phyloP scores from a whole-genome alignment of 768 basidiomycete genomes.

The Rickenella mellea region DNA sequence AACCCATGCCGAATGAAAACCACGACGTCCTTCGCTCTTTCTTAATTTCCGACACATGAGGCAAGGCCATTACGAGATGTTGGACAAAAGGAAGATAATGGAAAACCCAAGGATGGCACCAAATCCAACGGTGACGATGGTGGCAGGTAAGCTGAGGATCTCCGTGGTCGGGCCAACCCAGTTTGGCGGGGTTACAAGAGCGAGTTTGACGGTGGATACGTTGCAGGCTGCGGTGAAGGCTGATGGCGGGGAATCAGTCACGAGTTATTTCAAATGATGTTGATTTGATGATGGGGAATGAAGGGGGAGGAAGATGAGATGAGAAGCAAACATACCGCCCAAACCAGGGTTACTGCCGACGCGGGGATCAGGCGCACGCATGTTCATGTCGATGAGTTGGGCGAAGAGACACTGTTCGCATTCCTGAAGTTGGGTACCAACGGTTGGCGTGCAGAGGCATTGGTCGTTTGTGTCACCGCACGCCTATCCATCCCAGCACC shows the following conservation, averaged over 20 bases:
- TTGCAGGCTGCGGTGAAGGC: conserved; percentile 52
- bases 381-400: conserved; percentile 40
- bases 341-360: conserved; percentile 56
- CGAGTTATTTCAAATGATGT: background rate
- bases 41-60: too few species aligned
- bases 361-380: conserved; percentile 36
- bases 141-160: conserved; percentile 33
- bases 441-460: conserved; percentile 45
- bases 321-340: conserved; percentile 30
- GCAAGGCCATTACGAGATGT: too few species aligned
- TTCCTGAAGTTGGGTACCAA: conserved; percentile 30
- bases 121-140: conserved; percentile 33
- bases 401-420: conserved; percentile 67
- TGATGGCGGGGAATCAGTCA: conserved; percentile 17
- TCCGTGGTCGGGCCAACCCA: conserved; percentile 57
- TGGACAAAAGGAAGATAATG: conserved; percentile 43
- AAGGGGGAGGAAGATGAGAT: background rate
- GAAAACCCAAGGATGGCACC: conserved; percentile 40
- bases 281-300: background rate
- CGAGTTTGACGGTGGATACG: conserved; percentile 25
- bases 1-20: too few species aligned
- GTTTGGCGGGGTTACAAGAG: conserved; percentile 33
- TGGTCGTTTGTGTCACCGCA: conserved; percentile 34
- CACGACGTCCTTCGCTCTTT: too few species aligned
- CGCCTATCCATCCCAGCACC: conserved; percentile 11